phyloP scores from a whole-genome alignment of 1,139 yeast genomes.

The Protomyces inundatus region DNA sequence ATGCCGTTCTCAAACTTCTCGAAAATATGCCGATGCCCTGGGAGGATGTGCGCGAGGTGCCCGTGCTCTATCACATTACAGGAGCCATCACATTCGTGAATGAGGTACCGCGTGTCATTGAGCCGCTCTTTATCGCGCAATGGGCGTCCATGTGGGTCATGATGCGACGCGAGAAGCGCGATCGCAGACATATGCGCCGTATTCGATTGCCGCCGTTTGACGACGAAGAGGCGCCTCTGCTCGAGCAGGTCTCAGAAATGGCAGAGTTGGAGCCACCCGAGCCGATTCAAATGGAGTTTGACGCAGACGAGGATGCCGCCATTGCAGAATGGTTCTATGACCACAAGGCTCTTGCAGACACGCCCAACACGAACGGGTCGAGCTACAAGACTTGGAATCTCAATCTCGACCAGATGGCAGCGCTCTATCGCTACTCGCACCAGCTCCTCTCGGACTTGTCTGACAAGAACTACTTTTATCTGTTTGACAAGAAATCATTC shows the following conservation, averaged over 20 bases:
- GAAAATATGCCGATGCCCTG: slow-evolving; percentile 99
- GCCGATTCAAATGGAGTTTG: slow-evolving; percentile 60
- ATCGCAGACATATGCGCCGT: slow-evolving; percentile 80
- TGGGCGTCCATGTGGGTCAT: slow-evolving; percentile 93
- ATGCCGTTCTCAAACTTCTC: slow-evolving; percentile 77
- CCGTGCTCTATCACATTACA: slow-evolving; percentile 78
- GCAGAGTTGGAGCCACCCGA: slow-evolving; percentile 68
- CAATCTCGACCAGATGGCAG: slow-evolving; percentile 57
- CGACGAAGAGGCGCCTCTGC: slow-evolving; percentile 85
- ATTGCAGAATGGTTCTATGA: slow-evolving; percentile 78
- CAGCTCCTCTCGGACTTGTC: slow-evolving; percentile 60
- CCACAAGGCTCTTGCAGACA: slow-evolving; percentile 62
- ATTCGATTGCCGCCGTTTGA: slow-evolving; percentile 95
- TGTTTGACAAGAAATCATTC: slow-evolving; percentile 72
- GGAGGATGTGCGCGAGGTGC: slow-evolving; percentile 83
- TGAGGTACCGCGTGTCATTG: slow-evolving; percentile 85
- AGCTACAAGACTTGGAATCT: slow-evolving; percentile 72
- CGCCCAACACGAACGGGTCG: slow-evolving; percentile 59
- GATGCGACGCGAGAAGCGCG: slow-evolving; percentile 92
- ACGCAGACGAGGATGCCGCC: slow-evolving; percentile 54
- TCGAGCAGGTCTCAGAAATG: slow-evolving; percentile 73
- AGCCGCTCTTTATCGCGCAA: slow-evolving; percentile 85
- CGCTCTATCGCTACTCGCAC: slow-evolving; percentile 58
- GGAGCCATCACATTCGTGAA: slow-evolving; percentile 96
- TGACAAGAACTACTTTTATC: slow-evolving; percentile 56